Base-by-base conservation (phyloP, 495 filamentous ascomycete genomes). In the Evernia prunastri region DNA sequence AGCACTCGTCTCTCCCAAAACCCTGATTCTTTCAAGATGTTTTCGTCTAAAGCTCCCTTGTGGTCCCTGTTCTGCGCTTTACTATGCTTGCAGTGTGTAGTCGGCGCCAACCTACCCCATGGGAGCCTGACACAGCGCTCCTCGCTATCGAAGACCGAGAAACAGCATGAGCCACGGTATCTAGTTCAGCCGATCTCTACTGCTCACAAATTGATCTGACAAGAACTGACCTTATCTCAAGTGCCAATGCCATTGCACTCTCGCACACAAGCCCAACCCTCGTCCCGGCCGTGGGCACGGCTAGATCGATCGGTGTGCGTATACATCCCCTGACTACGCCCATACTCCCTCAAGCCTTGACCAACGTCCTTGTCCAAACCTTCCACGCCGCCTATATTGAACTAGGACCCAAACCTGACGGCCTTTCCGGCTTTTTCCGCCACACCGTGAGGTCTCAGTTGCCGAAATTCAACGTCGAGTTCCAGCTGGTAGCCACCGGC, bases 401-500 rank as follows among this genome's bases (percentile, higher is more conserved):
- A 0, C 33, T 31, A 5, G 51, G 51, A 2, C 3, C 17, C 7
- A 0, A 8, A 20, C 51, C 51, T 33, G 2, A 0, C 3, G 51
- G 27, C 51, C 5, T 33, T 17, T 33, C 51, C 29, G 33, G 33
- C 3, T 31, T 5, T 5, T 54, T 54, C 51, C 27, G 5, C 27
- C 51, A 54, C 29, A 33, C 2, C 6, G 51, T 54, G 17, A 33
- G 27, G 51, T 54, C 51, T 17, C 51, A 29, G 3, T 18, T n/a
- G 29, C 51, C 51, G 7, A 54, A 33, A 5, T 54, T 54, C 51
- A 54, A 54, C 29, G 51, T 54, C 51, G 27, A 54, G 17, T 54
- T 54, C 6, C 0, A 54, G 29, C 0, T 54, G 51, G 18, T 29
- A 7, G 27, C 51, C 3, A 54, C 12, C 15, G 51, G 27, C 0